Conservation (phyloP, 208 protist species). For the Crithidia mellificae region DNA sequence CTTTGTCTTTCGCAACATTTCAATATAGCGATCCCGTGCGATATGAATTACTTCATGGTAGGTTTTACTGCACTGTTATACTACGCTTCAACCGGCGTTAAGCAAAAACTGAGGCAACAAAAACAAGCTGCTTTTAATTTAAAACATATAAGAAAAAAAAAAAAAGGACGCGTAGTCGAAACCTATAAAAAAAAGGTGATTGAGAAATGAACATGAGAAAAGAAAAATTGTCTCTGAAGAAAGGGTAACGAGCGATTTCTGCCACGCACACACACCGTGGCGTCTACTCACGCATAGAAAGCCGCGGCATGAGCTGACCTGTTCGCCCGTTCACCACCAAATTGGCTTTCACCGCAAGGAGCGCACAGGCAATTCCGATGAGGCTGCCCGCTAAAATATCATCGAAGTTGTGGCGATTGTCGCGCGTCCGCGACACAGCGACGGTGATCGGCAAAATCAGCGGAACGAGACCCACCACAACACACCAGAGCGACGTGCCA, state of each 20-base stretch:
- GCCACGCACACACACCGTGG: too few species aligned
- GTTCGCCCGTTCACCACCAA: constrained; percentile 5
- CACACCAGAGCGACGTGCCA: constrained; percentile 43
- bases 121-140: too few species aligned
- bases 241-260: neutral
- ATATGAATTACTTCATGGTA: too few species aligned
- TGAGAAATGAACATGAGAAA: too few species aligned
- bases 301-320: constrained; percentile 17
- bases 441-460: constrained; percentile 56
- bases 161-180: too few species aligned
- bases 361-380: constrained; percentile 37
- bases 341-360: constrained; percentile 41
- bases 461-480: constrained; percentile 46
- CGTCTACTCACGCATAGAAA: neutral
- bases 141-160: too few species aligned
- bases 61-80: too few species aligned
- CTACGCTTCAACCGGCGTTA: too few species aligned
- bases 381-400: constrained; percentile 67
- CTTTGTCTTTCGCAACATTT: too few species aligned
- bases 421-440: constrained; percentile 70
- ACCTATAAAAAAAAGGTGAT: too few species aligned
- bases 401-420: constrained; percentile 85
- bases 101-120: constrained; percentile 16
- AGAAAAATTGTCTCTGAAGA: neutral
- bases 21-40: too few species aligned